Base-by-base conservation (phyloP, 2,329 filamentous ascomycete genomes). In the Grosmannia clavigera region DNA sequence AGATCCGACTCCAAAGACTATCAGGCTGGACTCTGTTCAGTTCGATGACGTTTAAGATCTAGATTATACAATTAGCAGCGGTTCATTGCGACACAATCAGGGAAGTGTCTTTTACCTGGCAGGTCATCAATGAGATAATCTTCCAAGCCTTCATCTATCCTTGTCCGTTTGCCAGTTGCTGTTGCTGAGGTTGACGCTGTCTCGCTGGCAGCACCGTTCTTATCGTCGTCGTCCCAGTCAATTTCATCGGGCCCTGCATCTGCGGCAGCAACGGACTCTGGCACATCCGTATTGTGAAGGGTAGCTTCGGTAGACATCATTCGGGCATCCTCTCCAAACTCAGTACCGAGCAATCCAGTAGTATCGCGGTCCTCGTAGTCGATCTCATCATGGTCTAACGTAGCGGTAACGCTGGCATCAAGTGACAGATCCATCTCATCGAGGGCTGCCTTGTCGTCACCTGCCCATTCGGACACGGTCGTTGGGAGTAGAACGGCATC, bases 41-140 rank as follows among this genome's bases (percentile, higher is more conserved):
- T 74, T 61, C 79, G 78, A 68, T 74, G 76, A 66, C 80, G 80
- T 72, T 81, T 83, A 70, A 73, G 68, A 68, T 79, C 79, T 65
- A 16, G 50, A 14, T 16, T n/a, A 43, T 12, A 16, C 3, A 1
- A 22, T 35, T 22, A 56, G 35, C 5, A n/a, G 14, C 7, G 11
- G 27, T 12, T 19, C 12, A 14, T 11, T 7, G 12, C 9, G 3
- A 12, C n/a, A 53, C 22, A n/a, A 16, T 12, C 12, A 16, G 1
- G 38, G 27, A 12, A 6, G 33, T 10, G 33, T 3, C 7, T 12
- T 64, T 40, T 68, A 66, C 71, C 71, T 85, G 65, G 65, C 51
- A 60, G 65, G 60, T 69, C 70, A 55, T 60, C 60, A 51, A 61
- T 60, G 48, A 60, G 19, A 4, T 16, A 62, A 50, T 60, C 61